Evolutionary conservation across 495 filamentous ascomycete genomes (phyloP), one percentile per base, ranked within the genome.

Genomic region (Astrothelium macrocarpum): DNA sequence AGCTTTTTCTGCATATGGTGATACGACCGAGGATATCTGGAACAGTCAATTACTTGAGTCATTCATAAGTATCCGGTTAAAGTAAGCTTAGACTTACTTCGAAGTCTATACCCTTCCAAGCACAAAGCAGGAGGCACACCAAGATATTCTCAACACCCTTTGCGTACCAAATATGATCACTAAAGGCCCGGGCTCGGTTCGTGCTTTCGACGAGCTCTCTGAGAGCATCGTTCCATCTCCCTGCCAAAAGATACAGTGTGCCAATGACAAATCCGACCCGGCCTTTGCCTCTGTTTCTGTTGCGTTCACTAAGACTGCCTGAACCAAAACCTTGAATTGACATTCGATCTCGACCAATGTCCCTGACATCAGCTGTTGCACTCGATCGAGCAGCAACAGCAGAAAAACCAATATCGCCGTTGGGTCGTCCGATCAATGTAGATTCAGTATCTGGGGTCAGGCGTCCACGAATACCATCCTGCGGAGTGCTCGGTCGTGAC

Each of bases 111-210:
- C 87, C 88, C 56, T 86, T 81, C 88, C 91, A 95, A 60, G 86
- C 88, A 59, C 95, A 83, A 77, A 97, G 84, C 32, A 97, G 68
- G 64, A 97, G 80, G 71, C 85, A 87, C 56, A 96, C 82, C 16
- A 91, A 76, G 66, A 94, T 88, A 11, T 90, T 86, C 70, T 97
- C 94, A 32, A 97, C 80, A 2, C 89, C 91, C 76, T 97, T 99
- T 14, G 88, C 94, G 79, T 97, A 90, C 94, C 94, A 99, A 9
- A 96, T 72, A 78, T 96, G 89, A 74, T 97, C 94, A 72, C 89
- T 92, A 67, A 86, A 84, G 36, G 84, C 85, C 72, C 88, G 89
- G 18, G 91, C 89, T 65, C 86, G 82, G 12, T 84, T 82, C 9
- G 87, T 90, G 58, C 87, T 87, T 61, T 97, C 92, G 28, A 85